A percentile compares a stretch with the other conserved stretches of the same genome.
These are phyloP conservation scores for Cladosporium oxysporum DNA, from an alignment of 2,329 filamentous ascomycete species.

Conservation along the genomic window DNA sequence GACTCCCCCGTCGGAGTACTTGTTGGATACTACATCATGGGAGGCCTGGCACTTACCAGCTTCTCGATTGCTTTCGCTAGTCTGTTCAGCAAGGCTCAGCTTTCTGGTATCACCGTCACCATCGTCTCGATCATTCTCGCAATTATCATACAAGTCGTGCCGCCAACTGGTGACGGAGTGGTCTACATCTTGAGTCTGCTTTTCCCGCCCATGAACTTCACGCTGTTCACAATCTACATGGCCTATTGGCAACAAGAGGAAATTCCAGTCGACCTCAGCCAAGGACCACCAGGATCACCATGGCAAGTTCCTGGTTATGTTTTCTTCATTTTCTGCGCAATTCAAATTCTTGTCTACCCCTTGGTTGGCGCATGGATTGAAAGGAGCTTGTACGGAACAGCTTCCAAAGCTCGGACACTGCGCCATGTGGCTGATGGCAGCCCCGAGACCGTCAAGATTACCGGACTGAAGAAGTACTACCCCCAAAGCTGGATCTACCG, in stretches of 20 bases:
- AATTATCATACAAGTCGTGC: constrained; percentile 77
- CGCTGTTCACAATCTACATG: constrained; percentile 77
- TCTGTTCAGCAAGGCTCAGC: constrained; percentile 83
- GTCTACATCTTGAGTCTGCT: constrained; percentile 72
- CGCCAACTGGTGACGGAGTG: constrained; percentile 60
- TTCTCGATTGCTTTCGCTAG: constrained; percentile 79
- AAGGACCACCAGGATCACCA: constrained; percentile 56
- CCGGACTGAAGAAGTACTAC: constrained; percentile 77
- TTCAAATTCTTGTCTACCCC: constrained; percentile 79
- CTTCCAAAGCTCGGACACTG: constrained; percentile 55
- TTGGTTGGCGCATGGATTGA: constrained; percentile 75
- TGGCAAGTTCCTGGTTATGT: constrained; percentile 73
- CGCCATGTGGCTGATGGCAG: constrained; percentile 30
- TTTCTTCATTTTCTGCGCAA: constrained; percentile 73
- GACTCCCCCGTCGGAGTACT: constrained; percentile 47
- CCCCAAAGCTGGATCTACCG: constrained; percentile 61
- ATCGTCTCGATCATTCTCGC: constrained; percentile 74
- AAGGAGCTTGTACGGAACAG: constrained; percentile 72
- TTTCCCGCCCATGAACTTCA: constrained; percentile 86
- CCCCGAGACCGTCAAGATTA: constrained; percentile 65
- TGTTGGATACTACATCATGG: constrained; percentile 67
- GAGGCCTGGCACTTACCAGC: constrained; percentile 75
- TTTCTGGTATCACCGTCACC: constrained; percentile 79
- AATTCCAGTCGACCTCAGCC: constrained; percentile 60
- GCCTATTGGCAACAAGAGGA: constrained; percentile 72